Base-by-base conservation (phyloP, 305 asterid genomes). In the Fraxinus xanthoxyloides region DNA sequence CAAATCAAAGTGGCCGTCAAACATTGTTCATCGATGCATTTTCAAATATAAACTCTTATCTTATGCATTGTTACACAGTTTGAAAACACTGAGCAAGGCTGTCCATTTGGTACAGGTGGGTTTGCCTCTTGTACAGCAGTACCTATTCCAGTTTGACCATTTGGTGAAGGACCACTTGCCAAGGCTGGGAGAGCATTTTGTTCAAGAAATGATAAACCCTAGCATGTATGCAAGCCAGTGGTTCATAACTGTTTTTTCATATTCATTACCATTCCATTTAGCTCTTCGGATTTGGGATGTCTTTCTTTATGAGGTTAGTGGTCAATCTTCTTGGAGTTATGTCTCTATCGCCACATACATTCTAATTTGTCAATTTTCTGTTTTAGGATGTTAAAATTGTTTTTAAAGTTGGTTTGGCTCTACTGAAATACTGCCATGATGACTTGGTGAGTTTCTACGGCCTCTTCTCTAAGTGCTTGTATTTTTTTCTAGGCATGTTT, bases 191-290 rank as follows among this genome's bases (percentile, higher is more conserved):
- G 97, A 89, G 76, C 98, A 96, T 90, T 96, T 96, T 87, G 75
- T 88, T 76, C 91, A 87, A 81, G 99, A 96, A 90, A 88, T 90
- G 98, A 96, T 96, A 86, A 93, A 93, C 84, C 99, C 99, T 24
- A 94, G 99, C 92, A 96, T 96, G 99, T 96, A 94, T 54, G 98
- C 97, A 75, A 96, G 99, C 92, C 99, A 96, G 87, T 96, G 99
- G 99, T 96, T 96, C 92, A 96, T 96, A 56, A 96, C 98, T 4
- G 98, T 96, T 73, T 96, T 94, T 87, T 91, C 99, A 9, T 96
- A 92, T 87, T 92, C 99, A 3, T 96, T 96, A 82, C 99, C 99
- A 13, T 96, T 96, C 89, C 98, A 92, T 88, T 86, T 96, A 91
- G 93, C 99, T 81, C 93, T 96, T 86, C 92, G 99, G 82, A 91